Percentiles rank a stretch among this genome's conserved stretches.
These are phyloP conservation scores for Russula olivacea DNA, from an alignment of 768 basidiomycete species.

Conservation along the genomic window DNA sequence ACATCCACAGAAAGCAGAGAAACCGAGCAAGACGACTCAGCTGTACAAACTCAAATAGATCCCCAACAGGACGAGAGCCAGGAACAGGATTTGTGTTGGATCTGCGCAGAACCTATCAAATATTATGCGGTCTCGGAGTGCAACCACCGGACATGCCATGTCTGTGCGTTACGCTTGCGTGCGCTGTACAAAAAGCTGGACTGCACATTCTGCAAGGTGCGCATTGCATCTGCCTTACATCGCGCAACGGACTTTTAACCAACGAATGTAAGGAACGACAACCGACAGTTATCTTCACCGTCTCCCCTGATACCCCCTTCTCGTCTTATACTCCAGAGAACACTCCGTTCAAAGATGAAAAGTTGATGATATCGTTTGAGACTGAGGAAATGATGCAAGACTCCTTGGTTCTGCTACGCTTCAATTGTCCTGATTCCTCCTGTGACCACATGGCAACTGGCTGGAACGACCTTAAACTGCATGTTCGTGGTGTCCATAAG, in stretches of 20 bases:
- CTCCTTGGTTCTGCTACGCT: constrained; percentile 81
- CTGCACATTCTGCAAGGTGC: constrained; percentile 95
- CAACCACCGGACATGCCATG: constrained; percentile 92
- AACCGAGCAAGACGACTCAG: neutral
- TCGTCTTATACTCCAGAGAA: constrained; percentile 48
- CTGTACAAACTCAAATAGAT: neutral
- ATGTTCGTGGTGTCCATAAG: constrained; percentile 69
- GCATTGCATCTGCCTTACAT: constrained; percentile 22
- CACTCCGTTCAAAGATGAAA: constrained; percentile 61
- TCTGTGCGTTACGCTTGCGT: constrained; percentile 81
- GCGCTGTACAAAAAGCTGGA: constrained; percentile 91
- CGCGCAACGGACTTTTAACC: neutral
- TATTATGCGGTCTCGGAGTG: constrained; percentile 86
- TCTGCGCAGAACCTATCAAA: constrained; percentile 91
- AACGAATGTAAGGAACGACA: constrained; percentile 54
- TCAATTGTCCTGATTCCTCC: constrained; percentile 84
- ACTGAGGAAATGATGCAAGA: constrained; percentile 94
- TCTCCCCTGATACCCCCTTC: constrained; percentile 55
- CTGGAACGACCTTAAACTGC: constrained; percentile 86
- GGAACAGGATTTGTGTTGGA: constrained; percentile 60
- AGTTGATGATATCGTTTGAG: constrained; percentile 81
- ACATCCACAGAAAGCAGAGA: neutral
- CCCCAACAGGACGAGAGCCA: constrained; percentile 3
- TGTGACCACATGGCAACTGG: constrained; percentile 82
- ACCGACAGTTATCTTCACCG: constrained; percentile 67